phyloP scores from a whole-genome alignment of 116 monocot species.

The Posidonia oceanica region DNA sequence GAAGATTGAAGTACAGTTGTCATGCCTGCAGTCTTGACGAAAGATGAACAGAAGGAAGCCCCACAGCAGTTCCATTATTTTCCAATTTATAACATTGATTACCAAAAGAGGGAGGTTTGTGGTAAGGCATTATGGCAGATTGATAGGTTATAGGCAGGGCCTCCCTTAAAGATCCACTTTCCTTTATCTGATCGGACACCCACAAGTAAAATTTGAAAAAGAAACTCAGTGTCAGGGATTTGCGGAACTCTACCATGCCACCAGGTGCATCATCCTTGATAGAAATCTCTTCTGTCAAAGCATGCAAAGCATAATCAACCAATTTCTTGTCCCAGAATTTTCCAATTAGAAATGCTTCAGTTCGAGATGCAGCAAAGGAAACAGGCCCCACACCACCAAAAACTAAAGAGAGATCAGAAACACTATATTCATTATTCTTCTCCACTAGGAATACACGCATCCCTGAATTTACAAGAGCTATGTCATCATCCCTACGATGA shows the following conservation, averaged over 20 bases:
- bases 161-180: conserved; percentile 22
- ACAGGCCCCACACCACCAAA: conserved; percentile 93
- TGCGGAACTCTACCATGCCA: conserved; percentile 95
- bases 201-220: conserved; percentile 94
- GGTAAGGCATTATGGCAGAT: conserved; percentile 57
- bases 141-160: conserved; percentile 20
- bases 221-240: conserved; percentile 90
- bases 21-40: conserved; percentile 81
- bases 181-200: conserved; percentile 61
- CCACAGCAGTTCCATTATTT: conserved; percentile 66
- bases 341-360: conserved; percentile 46
- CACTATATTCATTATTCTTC: conserved; percentile 33
- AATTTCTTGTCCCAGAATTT: conserved; percentile 56
- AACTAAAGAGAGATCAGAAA: conserved; percentile 67
- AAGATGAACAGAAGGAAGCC: conserved; percentile 61
- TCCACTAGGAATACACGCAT: conserved; percentile 63
- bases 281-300: conserved; percentile 58
- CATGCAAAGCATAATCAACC: conserved; percentile 38
- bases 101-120: conserved; percentile 40
- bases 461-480: conserved; percentile 97
- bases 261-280: conserved; percentile 83
- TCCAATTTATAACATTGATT: conserved; percentile 55
- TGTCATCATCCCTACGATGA: conserved; percentile 97
- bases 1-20: background rate
- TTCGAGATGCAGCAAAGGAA: conserved; percentile 46